These are phyloP conservation scores for Groenewaldozyma salmanticensis DNA, from an alignment of 805 yeast genomes.

Conservation along the genomic window DNA sequence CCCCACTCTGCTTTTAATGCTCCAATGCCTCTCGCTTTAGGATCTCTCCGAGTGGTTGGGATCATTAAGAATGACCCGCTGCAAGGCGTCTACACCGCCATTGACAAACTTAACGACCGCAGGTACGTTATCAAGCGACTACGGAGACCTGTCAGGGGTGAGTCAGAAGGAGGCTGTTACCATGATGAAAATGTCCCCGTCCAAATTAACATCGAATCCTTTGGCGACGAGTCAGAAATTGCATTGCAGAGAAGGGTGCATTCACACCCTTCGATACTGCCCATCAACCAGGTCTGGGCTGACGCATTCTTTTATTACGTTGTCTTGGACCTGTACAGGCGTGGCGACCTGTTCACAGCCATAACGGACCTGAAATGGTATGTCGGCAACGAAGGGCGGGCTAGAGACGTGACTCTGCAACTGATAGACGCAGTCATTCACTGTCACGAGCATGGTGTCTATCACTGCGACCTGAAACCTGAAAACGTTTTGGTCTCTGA, in stretches of 20 bases:
- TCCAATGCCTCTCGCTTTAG: not conserved
- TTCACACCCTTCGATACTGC: conserved; percentile 59
- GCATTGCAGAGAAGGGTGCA: conserved; percentile 66
- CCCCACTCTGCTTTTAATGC: too few relatives aligned
- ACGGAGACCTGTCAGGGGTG: not conserved
- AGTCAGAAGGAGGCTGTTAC: not conserved
- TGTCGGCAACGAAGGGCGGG: conserved; percentile 40
- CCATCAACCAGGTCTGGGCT: conserved; percentile 64
- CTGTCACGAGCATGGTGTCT: conserved; percentile 69
- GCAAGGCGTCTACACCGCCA: not conserved
- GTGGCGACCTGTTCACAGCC: conserved; percentile 71
- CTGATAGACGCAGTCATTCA: conserved; percentile 68
- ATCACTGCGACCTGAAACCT: conserved; percentile 88
- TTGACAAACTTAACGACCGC: not conserved
- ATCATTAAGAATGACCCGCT: not conserved
- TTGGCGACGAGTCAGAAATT: conserved; percentile 36
- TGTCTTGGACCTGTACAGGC: conserved; percentile 74
- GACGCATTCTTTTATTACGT: conserved; percentile 44
- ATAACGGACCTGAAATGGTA: conserved; percentile 53
- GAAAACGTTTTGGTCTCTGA: conserved; percentile 67
- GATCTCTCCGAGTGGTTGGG: not conserved
- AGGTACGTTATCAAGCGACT: not conserved
- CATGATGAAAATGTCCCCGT: not conserved
- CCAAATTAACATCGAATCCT: not conserved
- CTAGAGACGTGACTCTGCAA: conserved; percentile 55